Percentiles rank a stretch among this genome's conserved stretches.
These are phyloP conservation scores for Rhipidocladum racemiflorum DNA, from an alignment of 176 grass and related monocot genomes.

Conservation along the genomic window DNA sequence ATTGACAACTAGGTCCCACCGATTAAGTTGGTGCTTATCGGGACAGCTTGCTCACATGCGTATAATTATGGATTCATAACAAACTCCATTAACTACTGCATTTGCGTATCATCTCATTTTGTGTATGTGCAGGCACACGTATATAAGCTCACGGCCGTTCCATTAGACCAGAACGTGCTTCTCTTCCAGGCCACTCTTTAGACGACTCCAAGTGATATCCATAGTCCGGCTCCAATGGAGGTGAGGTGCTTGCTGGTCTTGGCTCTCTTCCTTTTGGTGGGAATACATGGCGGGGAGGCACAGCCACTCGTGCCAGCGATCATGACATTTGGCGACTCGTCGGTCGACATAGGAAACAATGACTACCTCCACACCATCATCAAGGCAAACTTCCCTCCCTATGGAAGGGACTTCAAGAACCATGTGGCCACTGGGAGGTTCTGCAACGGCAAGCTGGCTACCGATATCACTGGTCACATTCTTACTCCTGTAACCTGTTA, in stretches of 20 bases:
- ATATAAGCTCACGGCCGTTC: slow-evolving; percentile 26
- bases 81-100: slow-evolving; percentile 16
- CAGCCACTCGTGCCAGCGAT: slow-evolving; percentile 79
- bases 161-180: slow-evolving; percentile 8
- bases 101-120: neutral
- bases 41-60: slow-evolving; percentile 20
- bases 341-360: slow-evolving; percentile 91
- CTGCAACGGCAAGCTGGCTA: slow-evolving; percentile 92
- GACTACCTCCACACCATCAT: slow-evolving; percentile 78
- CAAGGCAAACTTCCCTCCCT: slow-evolving; percentile 84
- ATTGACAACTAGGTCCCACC: slow-evolving; percentile 5
- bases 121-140: neutral
- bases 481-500: neutral
- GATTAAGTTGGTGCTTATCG: neutral
- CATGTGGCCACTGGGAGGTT: slow-evolving; percentile 76
- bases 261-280: slow-evolving; percentile 38
- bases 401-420: slow-evolving; percentile 85
- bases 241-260: slow-evolving; percentile 21
- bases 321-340: slow-evolving; percentile 80
- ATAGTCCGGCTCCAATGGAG: neutral
- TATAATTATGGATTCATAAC: slow-evolving; percentile 21
- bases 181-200: neutral
- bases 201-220: neutral
- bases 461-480: slow-evolving; percentile 77
- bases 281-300: slow-evolving; percentile 31